These are phyloP conservation scores for Hygrophila difformis DNA, from an alignment of 257 asterid species.

Conservation along the genomic window DNA sequence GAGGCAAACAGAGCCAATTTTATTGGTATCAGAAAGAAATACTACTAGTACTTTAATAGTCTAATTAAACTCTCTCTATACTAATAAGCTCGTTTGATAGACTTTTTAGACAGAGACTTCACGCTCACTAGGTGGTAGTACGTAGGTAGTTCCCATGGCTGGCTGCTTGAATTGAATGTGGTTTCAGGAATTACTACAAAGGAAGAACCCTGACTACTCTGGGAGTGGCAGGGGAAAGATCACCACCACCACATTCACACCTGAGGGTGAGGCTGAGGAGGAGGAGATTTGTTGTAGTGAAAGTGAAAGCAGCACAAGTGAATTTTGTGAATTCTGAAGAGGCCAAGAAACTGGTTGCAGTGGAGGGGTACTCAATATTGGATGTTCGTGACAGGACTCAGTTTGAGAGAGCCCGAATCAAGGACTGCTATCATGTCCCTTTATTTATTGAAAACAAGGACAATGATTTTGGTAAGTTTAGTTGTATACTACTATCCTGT, in stretches of 20 bases:
- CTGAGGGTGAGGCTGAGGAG: too few species aligned
- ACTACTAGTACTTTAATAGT: too few species aligned
- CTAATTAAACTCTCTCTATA: too few species aligned
- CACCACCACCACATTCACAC: too few species aligned
- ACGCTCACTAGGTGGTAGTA: too few species aligned
- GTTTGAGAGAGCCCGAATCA: slow-evolving; percentile 72
- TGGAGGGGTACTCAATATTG: slow-evolving; percentile 58
- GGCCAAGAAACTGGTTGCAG: slow-evolving; percentile 68
- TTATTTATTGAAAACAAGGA: slow-evolving; percentile 71
- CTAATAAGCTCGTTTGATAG: too few species aligned
- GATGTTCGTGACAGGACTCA: slow-evolving; percentile 82
- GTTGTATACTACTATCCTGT: too few species aligned
- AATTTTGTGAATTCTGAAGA: slow-evolving; percentile 55
- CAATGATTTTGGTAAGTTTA: slow-evolving; percentile 64
- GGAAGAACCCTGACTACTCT: slow-evolving; percentile 14
- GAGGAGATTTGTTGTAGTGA: slow-evolving; percentile 27
- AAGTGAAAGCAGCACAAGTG: slow-evolving; percentile 67
- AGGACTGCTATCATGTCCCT: slow-evolving; percentile 67
- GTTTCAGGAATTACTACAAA: slow-evolving; percentile 45
- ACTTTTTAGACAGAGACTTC: too few species aligned
- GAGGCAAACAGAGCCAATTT: too few species aligned
- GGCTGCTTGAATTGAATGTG: too few species aligned
- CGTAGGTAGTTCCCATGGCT: too few species aligned
- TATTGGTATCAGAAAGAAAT: too few species aligned
- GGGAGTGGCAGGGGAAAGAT: slow-evolving; percentile 13